These are phyloP conservation scores for Hypocreales sp. DNA, from an alignment of 2,329 filamentous ascomycete genomes.

Conservation along the genomic window DNA sequence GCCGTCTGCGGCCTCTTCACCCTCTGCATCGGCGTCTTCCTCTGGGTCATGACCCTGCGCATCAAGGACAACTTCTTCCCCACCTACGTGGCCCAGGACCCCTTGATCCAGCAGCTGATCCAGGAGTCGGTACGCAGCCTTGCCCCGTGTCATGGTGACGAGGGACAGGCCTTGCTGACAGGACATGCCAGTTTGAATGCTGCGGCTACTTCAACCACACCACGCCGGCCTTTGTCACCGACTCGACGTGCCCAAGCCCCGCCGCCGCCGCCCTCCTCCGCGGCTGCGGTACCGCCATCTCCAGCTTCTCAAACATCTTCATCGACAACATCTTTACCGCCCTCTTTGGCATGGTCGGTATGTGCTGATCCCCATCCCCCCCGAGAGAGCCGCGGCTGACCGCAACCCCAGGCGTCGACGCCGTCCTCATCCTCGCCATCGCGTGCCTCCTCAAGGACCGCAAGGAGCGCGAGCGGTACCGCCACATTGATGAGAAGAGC, in stretches of 20 bases:
- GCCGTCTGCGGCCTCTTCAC: constrained; percentile 48
- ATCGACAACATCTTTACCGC: constrained; percentile 66
- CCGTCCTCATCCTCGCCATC: constrained; percentile 51
- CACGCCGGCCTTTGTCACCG: constrained; percentile 54
- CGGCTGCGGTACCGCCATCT: constrained; percentile 55
- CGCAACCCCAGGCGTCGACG: constrained; percentile 36
- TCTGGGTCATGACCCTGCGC: constrained; percentile 61
- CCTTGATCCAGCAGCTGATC: constrained; percentile 48
- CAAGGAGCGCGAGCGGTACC: constrained; percentile 65
- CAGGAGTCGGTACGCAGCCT: constrained; percentile 52
- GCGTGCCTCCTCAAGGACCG: constrained; percentile 68
- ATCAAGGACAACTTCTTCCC: constrained; percentile 45
- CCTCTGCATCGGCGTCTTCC: constrained; percentile 46
- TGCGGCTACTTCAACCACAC: constrained; percentile 67
- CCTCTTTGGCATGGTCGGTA: constrained; percentile 63
- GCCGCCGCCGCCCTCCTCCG: constrained; percentile 53
- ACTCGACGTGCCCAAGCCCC: constrained; percentile 51
- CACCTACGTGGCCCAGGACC: constrained; percentile 44
- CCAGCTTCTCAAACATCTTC: constrained; percentile 52
- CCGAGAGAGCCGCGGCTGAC: no score
- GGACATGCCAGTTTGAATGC: constrained; percentile 64
- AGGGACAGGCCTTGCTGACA: no score
- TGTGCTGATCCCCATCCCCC: no score
- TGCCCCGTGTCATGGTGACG: no score
- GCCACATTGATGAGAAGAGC: constrained; percentile 68